Evolutionary conservation across 352 stramenopile genomes (phyloP).

Genomic region (Aphanomyces invadans): DNA sequence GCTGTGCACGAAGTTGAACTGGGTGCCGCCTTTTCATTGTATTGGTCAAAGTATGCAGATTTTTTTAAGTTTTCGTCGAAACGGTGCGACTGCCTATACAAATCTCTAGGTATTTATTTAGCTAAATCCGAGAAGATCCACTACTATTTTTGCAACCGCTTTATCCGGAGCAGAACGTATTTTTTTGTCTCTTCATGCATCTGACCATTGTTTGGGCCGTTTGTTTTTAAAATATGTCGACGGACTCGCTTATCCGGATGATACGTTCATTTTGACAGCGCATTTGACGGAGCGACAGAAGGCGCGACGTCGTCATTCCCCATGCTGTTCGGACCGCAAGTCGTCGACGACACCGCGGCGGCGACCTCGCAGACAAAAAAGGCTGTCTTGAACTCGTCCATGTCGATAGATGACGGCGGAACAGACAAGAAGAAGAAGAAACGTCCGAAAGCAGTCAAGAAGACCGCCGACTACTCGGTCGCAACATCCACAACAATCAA

Average conservation of each 20-base stretch:
- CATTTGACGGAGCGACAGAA: not conserved
- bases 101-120: not conserved
- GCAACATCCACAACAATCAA: constrained; percentile 4
- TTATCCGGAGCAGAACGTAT: not conserved
- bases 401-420: not conserved
- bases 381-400: not conserved
- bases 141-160: not conserved
- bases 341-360: not conserved
- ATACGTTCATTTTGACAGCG: not conserved
- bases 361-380: not conserved
- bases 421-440: constrained; percentile 25
- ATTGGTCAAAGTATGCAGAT: not conserved
- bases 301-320: not conserved
- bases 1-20: not conserved
- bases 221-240: not conserved
- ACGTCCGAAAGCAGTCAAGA: constrained; percentile 5
- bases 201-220: not conserved
- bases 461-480: not conserved
- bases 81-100: not conserved
- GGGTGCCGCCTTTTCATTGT: not conserved
- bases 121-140: not conserved
- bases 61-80: not conserved
- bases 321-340: constrained; percentile 23
- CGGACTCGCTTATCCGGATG: constrained; percentile 12
- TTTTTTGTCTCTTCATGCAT: not conserved